Percentiles rank a stretch among this genome's conserved stretches.
Conservation (phyloP, 192 early-diverging fungal species). For the Gamsiella multidivaricata region DNA sequence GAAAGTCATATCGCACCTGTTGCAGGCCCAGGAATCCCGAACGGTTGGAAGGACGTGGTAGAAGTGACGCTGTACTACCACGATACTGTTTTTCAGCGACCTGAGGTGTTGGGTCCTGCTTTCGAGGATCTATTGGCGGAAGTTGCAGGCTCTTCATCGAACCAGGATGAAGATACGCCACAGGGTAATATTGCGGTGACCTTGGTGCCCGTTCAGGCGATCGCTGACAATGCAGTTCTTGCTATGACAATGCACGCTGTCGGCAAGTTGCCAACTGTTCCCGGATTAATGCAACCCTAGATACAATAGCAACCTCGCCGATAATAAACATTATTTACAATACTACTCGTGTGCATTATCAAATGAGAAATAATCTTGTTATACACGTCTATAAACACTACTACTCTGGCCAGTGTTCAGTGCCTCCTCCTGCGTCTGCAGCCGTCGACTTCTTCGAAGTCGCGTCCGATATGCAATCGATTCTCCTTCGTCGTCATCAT, state of each 20-base stretch:
- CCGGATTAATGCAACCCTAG: conserved; percentile 18
- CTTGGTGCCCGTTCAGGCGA: conserved; percentile 37
- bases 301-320: not conserved
- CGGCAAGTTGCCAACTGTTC: conserved; percentile 30
- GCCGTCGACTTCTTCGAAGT: conserved; percentile 15
- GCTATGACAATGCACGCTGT: conserved; percentile 36
- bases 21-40: conserved; percentile 27
- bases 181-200: conserved; percentile 23
- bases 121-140: conserved; percentile 18
- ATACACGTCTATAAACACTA: not conserved
- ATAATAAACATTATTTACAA: not conserved
- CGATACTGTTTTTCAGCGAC: conserved; percentile 8
- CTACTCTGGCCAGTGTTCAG: not conserved
- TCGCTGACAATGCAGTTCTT: conserved; percentile 23
- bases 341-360: too few species aligned
- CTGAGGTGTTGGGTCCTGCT: not conserved
- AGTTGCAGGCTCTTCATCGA: not conserved
- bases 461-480: conserved; percentile 17
- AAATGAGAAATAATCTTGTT: too few species aligned
- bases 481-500: conserved; percentile 12
- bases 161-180: not conserved
- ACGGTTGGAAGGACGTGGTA: conserved; percentile 36
- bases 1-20: not conserved
- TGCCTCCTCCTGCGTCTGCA: conserved; percentile 13
- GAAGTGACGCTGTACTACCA: conserved; percentile 34